Conservation (phyloP, 2,329 filamentous ascomycete genomes). For the Colletotrichum tofieldiae region DNA sequence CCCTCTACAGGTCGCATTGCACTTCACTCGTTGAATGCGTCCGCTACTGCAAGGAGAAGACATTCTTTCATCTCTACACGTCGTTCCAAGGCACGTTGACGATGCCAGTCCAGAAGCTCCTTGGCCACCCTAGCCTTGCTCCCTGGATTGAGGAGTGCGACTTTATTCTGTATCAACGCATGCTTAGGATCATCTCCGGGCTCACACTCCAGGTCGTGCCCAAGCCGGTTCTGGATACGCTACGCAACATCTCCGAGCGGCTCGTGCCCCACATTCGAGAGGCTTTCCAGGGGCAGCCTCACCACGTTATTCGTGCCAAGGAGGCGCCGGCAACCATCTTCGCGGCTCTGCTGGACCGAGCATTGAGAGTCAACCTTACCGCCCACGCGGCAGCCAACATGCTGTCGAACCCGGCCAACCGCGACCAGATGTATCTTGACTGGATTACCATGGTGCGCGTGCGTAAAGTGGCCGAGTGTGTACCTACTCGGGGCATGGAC, state of each 20-base stretch:
- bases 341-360: constrained; percentile 86
- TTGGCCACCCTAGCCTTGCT: constrained; percentile 85
- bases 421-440: constrained; percentile 96
- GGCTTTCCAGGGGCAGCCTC: constrained; percentile 87
- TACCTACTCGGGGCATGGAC: constrained; percentile 76
- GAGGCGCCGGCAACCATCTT: constrained; percentile 92
- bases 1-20: constrained; percentile 93
- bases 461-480: constrained; percentile 75
- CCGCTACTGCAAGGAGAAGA: constrained; percentile 96
- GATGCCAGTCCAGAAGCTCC: constrained; percentile 94
- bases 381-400: constrained; percentile 96
- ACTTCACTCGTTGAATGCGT: constrained; percentile 96
- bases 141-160: constrained; percentile 97
- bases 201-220: constrained; percentile 93
- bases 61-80: constrained; percentile 94
- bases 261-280: constrained; percentile 87
- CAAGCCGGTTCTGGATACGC: constrained; percentile 86
- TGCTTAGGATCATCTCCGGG: constrained; percentile 93
- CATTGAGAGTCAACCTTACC: constrained; percentile 91
- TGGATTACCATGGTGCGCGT: constrained; percentile 80
- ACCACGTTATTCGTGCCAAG: constrained; percentile 89
- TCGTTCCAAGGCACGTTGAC: constrained; percentile 97
- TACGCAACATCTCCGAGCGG: constrained; percentile 87
- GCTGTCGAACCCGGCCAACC: constrained; percentile 88
- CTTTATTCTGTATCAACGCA: constrained; percentile 95